Evolutionary conservation across 2,329 filamentous ascomycete species (phyloP), one percentile per base, ranked within the genome.

Genomic region (Alternaria triticimaculans): DNA sequence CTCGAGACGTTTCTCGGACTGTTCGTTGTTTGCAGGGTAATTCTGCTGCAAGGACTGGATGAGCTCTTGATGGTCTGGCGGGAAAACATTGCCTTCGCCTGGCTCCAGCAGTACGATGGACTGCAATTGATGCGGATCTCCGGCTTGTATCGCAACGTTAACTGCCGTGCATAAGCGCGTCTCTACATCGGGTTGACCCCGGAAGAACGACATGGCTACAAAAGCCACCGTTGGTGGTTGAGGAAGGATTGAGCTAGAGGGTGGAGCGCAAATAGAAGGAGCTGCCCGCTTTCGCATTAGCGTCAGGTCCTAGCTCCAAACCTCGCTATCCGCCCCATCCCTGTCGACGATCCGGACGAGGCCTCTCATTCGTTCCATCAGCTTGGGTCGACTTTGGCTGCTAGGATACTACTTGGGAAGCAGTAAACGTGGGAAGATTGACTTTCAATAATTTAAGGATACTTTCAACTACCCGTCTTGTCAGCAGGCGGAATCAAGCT

Each of bases 81-180:
- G 64, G 41, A 73, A 78, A 6, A 69, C 57, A 55, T 55, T 54
- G 55, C 48, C 57, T 48, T 55, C 51, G 37, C 53, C 70, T 44
- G 76, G 75, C 58, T 78, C 75, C 25, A 78, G 60, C 28, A 76
- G 64, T 0, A 77, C 71, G 23, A 78, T 76, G 7, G 71, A 67
- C 18, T 69, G 72, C 4, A 78, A 66, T 54, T 72, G 62, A 15
- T 65, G 33, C 9, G 67, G 68, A 25, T 78, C 68, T 25, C 67
- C 69, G 11, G 66, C 63, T 20, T 62, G 67, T 21, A 78, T 68
- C 15, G 75, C 75, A 20, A 56, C 53, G 55, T 78, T 77, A 33
- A 77, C 69, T 10, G 73, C 72, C 28, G 64, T 69, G 33, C 74
- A 76, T 45, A 78, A 67, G 48, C 71, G 64, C 21, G 69, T 64